A percentile compares a stretch with the other conserved stretches of the same genome.
Evolutionary conservation across 2,329 filamentous ascomycete species (phyloP).

Genomic region (Apiospora saccharicola): DNA sequence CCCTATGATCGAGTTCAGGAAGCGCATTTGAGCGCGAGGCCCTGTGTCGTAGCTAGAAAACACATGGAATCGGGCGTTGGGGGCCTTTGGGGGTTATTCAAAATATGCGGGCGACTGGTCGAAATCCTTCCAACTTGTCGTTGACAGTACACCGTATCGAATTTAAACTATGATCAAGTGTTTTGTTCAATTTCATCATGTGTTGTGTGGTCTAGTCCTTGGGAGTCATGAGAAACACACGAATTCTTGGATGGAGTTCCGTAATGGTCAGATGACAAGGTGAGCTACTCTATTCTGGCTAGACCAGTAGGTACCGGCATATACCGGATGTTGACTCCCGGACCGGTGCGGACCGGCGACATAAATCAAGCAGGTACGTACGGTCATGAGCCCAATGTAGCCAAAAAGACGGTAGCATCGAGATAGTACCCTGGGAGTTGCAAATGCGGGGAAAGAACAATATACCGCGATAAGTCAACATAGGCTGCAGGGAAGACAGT

Average conservation of each 20-base stretch:
- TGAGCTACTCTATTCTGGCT: neutral
- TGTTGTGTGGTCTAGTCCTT: neutral
- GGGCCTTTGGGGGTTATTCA: neutral
- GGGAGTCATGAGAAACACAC: neutral
- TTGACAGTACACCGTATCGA: neutral
- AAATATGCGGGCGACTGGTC: neutral
- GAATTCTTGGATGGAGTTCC: no score
- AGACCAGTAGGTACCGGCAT: neutral
- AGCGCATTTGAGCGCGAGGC: conserved; percentile 29
- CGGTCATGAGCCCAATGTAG: neutral
- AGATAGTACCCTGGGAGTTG: neutral
- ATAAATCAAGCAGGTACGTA: neutral
- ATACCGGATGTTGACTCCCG: neutral
- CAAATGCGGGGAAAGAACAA: conserved; percentile 8
- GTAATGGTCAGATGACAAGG: no score
- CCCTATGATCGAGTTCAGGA: conserved; percentile 69
- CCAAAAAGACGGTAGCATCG: neutral
- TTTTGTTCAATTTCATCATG: neutral
- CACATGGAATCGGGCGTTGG: conserved; percentile 1
- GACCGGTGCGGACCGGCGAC: neutral
- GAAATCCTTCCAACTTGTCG: neutral
- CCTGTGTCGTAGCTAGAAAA: neutral
- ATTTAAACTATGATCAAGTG: neutral
- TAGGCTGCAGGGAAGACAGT: neutral
- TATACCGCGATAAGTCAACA: neutral